Base-by-base conservation (phyloP, 2,329 filamentous ascomycete species). In the Aspergillus fumigatus region DNA sequence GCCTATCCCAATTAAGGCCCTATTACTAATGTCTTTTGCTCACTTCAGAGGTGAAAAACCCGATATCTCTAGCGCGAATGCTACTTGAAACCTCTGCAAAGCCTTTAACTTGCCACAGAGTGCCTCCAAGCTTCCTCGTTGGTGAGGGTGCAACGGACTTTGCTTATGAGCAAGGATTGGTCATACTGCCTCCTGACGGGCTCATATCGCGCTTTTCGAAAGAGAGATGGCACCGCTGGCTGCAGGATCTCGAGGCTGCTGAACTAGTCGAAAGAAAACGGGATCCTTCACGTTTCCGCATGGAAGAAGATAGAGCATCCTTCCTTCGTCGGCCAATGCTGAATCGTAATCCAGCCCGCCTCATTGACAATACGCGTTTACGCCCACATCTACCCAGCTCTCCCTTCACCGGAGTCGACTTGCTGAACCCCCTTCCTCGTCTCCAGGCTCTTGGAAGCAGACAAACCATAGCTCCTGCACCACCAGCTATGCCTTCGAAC, bases 121-220 rank as follows among this genome's bases (percentile, higher is more conserved):
- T 99, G 3, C 92, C 95, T 8, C 94, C 94, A 9, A 97, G 97
- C 66, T 84, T 97, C 25, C 82, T 99, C 1, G 89, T 96, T 10
- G 90, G 91, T 35, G 81, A 89, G 63, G 94, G 94, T 10, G 94
- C 94, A 17, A 88, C 84, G 47, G 84, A 88, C n/a, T 99, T 95
- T 73, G 94, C 93, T 0, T 84, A 84, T 59, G 86, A 93, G 57
- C 84, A 92, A 63, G 87, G 89, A 8, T 84, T 97, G 70, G 77
- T 83, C 0, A 79, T 90, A 10, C 80, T 92, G n/a, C 82, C 86
- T 5, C 86, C 91, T 65, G 88, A 94, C 47, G 81, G 80, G 47
- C 79, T 99, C 19, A 81, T 97, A n/a, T 95, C 93, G 3, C 86
- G 83, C 53, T 88, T 86, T 61, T 89, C 94, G 19, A 81, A 82